Percentiles rank a stretch among this genome's conserved stretches.
Conservation (phyloP, 805 yeast genomes). For the Candida maesae region DNA sequence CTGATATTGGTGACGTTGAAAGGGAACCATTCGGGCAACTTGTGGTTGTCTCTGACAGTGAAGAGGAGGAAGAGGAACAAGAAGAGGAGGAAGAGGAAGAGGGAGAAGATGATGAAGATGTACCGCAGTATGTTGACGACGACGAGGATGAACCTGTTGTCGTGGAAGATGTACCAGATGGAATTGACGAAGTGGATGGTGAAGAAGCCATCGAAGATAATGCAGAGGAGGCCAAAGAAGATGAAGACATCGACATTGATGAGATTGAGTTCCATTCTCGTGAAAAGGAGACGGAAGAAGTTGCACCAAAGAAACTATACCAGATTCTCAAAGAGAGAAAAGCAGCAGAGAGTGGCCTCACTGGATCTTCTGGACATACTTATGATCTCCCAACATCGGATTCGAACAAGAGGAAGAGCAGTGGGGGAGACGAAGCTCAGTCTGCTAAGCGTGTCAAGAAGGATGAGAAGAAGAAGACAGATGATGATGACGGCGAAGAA, state of each 20-base stretch:
- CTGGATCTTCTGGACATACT: conserved; percentile 17
- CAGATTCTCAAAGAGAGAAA: conserved; percentile 23
- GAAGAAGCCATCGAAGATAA: conserved; percentile 24
- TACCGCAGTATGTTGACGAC: conserved; percentile 1
- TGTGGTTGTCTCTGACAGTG: conserved; percentile 25
- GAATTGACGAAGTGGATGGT: too few relatives aligned
- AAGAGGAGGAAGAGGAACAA: conserved; percentile 24
- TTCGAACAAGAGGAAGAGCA: conserved; percentile 12
- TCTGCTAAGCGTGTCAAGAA: not conserved
- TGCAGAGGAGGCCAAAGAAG: conserved; percentile 26
- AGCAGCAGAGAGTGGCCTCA: conserved; percentile 9
- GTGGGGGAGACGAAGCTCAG: not conserved
- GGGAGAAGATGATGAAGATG: conserved; percentile 25
- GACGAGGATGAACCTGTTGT: not conserved
- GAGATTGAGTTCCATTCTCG: conserved; percentile 5
- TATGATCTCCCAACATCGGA: conserved; percentile 25
- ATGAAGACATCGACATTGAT: conserved; percentile 4
- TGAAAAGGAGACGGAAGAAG: conserved; percentile 19
- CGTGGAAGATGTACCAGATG: too few relatives aligned
- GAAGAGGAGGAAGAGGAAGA: conserved; percentile 20
- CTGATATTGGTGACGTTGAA: conserved; percentile 13
- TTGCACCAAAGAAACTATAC: conserved; percentile 24
- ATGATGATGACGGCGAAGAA: conserved; percentile 18
- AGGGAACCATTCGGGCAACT: conserved; percentile 30
- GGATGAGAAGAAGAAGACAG: not conserved